A percentile compares a stretch with the other conserved stretches of the same genome.
Conservation (phyloP, 2,329 filamentous ascomycete species). For the Fonsecaea nubica region DNA sequence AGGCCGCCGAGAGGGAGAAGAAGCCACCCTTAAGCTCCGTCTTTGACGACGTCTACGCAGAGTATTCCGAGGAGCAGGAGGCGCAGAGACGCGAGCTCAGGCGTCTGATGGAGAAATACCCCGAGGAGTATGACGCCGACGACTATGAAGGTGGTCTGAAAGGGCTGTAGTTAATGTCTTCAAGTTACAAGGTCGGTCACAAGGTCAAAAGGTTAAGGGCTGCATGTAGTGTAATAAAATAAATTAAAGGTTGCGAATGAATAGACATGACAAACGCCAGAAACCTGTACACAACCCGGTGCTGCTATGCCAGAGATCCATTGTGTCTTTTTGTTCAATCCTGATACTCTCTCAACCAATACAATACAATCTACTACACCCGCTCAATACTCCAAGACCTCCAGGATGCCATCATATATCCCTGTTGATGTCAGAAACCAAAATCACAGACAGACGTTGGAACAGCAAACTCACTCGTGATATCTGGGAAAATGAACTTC, state of each 20-base stretch:
- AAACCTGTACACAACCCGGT: neutral
- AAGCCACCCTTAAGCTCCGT: slow-evolving; percentile 60
- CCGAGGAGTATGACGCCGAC: slow-evolving; percentile 84
- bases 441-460: neutral
- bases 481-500: slow-evolving; percentile 80
- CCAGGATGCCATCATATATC: slow-evolving; percentile 74
- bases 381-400: slow-evolving; percentile 67
- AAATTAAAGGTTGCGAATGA: too few relatives aligned
- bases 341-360: neutral
- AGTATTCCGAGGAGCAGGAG: slow-evolving; percentile 77
- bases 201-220: too few relatives aligned
- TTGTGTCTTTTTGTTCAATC: neutral
- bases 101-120: slow-evolving; percentile 78
- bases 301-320: neutral
- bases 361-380: neutral
- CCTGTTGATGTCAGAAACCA: slow-evolving; percentile 47
- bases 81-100: slow-evolving; percentile 77
- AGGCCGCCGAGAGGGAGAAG: slow-evolving; percentile 67
- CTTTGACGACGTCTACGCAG: slow-evolving; percentile 89
- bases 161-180: slow-evolving; percentile 53
- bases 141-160: slow-evolving; percentile 76
- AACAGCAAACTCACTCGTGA: slow-evolving; percentile 71
- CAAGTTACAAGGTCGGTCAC: too few relatives aligned
- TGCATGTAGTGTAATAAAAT: neutral
- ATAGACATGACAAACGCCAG: neutral